A percentile compares a stretch with the other conserved stretches of the same genome.
Evolutionary conservation across 768 basidiomycete genomes (phyloP).

Genomic region (Thelephora aurantiotincta): DNA sequence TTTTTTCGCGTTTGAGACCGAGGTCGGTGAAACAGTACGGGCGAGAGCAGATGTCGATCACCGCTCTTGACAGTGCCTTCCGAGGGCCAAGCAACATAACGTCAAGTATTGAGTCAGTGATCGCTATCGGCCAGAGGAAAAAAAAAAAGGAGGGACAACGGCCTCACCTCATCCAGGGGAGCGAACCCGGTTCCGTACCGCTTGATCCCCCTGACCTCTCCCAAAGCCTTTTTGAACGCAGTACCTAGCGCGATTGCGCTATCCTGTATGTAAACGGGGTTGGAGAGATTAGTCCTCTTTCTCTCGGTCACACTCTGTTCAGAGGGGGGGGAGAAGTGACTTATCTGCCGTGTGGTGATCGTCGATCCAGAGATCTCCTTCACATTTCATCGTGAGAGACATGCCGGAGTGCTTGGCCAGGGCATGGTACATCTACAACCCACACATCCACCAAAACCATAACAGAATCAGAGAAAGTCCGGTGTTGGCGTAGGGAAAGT

Average conservation of each 20-base stretch:
- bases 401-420: conserved; percentile 95
- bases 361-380: conserved; percentile 94
- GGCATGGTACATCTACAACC: conserved; percentile 84
- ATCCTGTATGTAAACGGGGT: conserved; percentile 44
- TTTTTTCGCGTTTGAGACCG: conserved; percentile 76
- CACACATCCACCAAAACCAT: neutral
- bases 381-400: conserved; percentile 81
- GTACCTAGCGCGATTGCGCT: conserved; percentile 76
- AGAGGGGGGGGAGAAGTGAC: conserved; percentile 17
- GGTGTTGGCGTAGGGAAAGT: neutral
- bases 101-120: no score
- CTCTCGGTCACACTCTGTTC: neutral
- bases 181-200: conserved; percentile 96
- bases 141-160: neutral
- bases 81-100: conserved; percentile 90
- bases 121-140: neutral
- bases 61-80: conserved; percentile 87
- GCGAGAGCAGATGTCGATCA: conserved; percentile 96
- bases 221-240: conserved; percentile 90
- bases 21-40: conserved; percentile 93
- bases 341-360: conserved; percentile 99
- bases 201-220: conserved; percentile 87
- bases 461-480: neutral
- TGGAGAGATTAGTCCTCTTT: neutral
- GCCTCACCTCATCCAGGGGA: conserved; percentile 82